Evolutionary conservation across 306 rosid genomes (phyloP).

Genomic region (Acacia acuminata): DNA sequence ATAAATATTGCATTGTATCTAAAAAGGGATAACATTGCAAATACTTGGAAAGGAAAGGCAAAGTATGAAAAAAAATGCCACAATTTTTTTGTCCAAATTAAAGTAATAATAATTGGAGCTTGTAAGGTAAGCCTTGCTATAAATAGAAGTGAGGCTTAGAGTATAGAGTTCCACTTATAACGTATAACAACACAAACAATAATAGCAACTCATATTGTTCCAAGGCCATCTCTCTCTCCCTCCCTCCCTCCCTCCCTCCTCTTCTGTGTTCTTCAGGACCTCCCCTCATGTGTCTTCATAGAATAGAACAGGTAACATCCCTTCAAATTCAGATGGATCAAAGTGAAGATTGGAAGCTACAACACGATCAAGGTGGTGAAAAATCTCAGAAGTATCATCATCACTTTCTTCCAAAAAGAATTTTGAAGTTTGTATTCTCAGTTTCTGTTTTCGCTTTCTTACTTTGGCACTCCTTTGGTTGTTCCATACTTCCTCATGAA

Average conservation of each 20-base stretch:
- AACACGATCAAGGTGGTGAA: neutral
- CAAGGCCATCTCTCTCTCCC: neutral
- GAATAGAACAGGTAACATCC: neutral
- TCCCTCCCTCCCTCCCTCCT: neutral
- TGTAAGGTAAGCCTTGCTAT: neutral
- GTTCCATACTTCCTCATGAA: conserved; percentile 44
- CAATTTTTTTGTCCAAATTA: neutral
- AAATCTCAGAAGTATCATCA: neutral
- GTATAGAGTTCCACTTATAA: neutral
- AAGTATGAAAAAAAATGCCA: neutral
- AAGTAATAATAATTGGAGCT: neutral
- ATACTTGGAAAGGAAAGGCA: neutral
- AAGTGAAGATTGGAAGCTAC: conserved; percentile 19
- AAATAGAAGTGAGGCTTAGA: neutral
- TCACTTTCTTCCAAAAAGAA: conserved; percentile 36
- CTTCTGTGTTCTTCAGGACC: neutral
- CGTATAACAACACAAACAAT: neutral
- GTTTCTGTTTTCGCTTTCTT: conserved; percentile 43
- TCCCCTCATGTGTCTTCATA: neutral
- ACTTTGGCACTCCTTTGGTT: conserved; percentile 43
- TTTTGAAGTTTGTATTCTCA: conserved; percentile 34
- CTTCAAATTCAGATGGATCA: neutral
- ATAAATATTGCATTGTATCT: too few relatives aligned
- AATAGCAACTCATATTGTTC: neutral
- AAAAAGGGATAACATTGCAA: neutral